These are phyloP conservation scores for Phytophthora niederhauseri DNA, from an alignment of 352 stramenopile genomes.

Conservation along the genomic window DNA sequence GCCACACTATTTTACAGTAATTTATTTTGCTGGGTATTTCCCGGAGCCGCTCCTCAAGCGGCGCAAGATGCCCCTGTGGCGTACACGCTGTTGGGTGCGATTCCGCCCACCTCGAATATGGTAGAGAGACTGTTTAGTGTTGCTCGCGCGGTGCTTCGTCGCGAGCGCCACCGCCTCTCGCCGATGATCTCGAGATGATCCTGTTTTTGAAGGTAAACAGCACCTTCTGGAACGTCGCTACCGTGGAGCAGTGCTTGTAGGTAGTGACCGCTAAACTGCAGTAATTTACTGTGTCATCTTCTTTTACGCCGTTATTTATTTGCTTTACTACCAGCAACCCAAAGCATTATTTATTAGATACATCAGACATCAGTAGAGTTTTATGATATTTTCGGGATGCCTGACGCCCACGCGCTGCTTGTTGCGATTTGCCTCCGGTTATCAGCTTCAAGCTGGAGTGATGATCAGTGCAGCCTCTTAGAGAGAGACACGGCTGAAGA, in stretches of 20 bases:
- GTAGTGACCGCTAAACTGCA: not conserved
- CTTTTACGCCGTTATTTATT: constrained; percentile 3
- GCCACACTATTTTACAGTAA: too few relatives aligned
- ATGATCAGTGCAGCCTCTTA: not conserved
- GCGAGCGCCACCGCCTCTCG: constrained; percentile 6
- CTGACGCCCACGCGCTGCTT: too few relatives aligned
- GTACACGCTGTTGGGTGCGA: not conserved
- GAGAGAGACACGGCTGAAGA: not conserved
- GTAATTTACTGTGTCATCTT: not conserved
- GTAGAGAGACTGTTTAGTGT: constrained; percentile 12
- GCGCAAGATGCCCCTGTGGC: not conserved
- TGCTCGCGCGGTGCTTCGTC: not conserved
- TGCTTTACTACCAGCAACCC: not conserved
- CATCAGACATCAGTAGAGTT: not conserved
- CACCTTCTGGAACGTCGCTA: too few relatives aligned
- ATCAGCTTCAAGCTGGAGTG: not conserved
- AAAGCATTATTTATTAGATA: not conserved
- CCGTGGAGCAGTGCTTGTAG: too few relatives aligned
- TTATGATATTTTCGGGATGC: not conserved
- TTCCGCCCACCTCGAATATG: constrained; percentile 2
- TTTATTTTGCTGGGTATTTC: too few relatives aligned
- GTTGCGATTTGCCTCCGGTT: not conserved
- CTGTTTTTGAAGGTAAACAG: not conserved
- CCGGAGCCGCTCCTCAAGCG: constrained; percentile 2
- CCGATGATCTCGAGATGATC: constrained; percentile 16